Conservation (phyloP, 148 eudicot genomes). For the Rhododendron ferrugineum region DNA sequence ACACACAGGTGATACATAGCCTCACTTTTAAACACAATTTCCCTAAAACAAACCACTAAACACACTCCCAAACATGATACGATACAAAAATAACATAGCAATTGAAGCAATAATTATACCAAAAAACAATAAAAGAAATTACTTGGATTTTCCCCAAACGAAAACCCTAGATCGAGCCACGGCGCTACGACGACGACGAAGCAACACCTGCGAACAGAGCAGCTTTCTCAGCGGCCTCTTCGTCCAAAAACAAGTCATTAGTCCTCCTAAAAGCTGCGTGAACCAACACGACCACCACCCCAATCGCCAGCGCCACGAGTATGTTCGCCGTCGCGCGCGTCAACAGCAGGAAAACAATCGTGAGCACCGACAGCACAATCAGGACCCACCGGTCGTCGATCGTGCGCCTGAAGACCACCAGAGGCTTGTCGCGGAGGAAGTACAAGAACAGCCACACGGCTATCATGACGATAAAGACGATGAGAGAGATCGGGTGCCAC, state of each 20-base stretch:
- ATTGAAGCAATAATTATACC: background rate
- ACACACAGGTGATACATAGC: background rate
- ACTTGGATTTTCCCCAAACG: background rate
- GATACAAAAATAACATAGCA: background rate
- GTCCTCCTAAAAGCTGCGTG: constrained; percentile 57
- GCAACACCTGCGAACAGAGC: constrained; percentile 19
- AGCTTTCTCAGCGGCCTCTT: constrained; percentile 40
- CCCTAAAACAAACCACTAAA: background rate
- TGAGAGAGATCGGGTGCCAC: constrained; percentile 83
- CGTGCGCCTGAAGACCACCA: constrained; percentile 32
- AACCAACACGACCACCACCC: constrained; percentile 32
- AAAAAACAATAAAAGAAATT: background rate
- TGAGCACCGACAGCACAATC: constrained; percentile 35
- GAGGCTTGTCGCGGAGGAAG: constrained; percentile 71
- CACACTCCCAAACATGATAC: background rate
- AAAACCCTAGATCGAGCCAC: background rate
- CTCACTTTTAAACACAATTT: background rate
- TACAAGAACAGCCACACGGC: constrained; percentile 65
- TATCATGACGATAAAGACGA: constrained; percentile 54
- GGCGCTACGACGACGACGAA: constrained; percentile 3
- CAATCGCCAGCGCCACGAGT: constrained; percentile 31
- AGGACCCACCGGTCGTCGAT: constrained; percentile 47
- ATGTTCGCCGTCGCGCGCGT: constrained; percentile 49
- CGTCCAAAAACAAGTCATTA: constrained; percentile 56
- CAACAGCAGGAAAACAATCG: constrained; percentile 43